Conservation (phyloP, 352 stramenopile genomes). For the Elongisporangium undulatum region DNA sequence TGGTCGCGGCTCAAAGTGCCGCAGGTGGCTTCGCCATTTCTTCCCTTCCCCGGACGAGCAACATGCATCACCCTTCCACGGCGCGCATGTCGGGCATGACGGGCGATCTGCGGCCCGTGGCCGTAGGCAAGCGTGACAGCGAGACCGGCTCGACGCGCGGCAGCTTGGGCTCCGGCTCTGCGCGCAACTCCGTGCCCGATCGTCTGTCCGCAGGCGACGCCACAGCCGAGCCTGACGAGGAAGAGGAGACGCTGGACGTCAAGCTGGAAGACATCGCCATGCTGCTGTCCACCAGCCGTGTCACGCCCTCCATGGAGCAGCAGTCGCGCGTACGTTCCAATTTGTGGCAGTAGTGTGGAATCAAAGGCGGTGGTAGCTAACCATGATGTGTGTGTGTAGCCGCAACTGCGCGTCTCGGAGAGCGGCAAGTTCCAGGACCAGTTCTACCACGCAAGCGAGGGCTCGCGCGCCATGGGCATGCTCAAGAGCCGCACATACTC, state of each 20-base stretch:
- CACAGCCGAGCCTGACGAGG: background rate
- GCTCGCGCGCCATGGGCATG: slow-evolving; percentile 71
- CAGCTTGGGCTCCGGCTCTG: background rate
- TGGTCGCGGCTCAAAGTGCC: background rate
- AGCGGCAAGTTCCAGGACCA: slow-evolving; percentile 84
- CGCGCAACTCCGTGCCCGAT: background rate
- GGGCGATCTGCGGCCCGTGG: background rate
- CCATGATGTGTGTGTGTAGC: slow-evolving; percentile 26
- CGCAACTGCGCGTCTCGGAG: slow-evolving; percentile 73
- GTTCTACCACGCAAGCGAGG: slow-evolving; percentile 81
- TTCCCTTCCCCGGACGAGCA: background rate
- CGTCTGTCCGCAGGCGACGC: background rate
- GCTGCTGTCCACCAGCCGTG: background rate
- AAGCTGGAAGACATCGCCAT: background rate
- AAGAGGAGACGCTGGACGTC: background rate
- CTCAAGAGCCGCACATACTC: slow-evolving; percentile 73
- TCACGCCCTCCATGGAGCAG: background rate
- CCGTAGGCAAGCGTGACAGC: background rate
- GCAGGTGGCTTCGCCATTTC: background rate
- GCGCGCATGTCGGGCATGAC: background rate
- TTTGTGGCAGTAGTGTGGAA: background rate
- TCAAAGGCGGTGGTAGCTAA: background rate
- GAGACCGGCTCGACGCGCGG: background rate
- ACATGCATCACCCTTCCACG: background rate
- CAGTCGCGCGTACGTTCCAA: slow-evolving; percentile 1